phyloP scores from a whole-genome alignment of 805 yeast genomes.

The Saturnispora sanitii region DNA sequence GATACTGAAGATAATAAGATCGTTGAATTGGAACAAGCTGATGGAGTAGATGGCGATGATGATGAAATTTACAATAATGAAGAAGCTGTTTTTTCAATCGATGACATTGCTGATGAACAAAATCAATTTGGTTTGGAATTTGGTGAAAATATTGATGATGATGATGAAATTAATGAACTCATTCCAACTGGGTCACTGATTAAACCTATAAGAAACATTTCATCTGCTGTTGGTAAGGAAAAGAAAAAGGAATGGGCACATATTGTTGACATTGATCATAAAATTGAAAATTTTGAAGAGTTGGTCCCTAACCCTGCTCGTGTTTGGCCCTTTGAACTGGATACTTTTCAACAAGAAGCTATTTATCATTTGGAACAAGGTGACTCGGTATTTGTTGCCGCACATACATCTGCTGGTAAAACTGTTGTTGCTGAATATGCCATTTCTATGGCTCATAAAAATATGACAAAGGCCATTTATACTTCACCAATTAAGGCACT shows the following conservation, averaged over 20 bases:
- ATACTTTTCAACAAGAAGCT: constrained; percentile 94
- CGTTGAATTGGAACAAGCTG: constrained; percentile 4
- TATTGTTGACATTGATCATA: constrained; percentile 77
- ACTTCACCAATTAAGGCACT: constrained; percentile 95
- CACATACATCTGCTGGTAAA: constrained; percentile 98
- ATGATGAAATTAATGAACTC: constrained; percentile 22
- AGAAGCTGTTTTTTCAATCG: constrained; percentile 30
- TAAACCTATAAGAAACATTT: constrained; percentile 17
- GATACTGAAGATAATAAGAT: constrained; percentile 11
- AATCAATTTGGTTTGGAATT: constrained; percentile 15
- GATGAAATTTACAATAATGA: constrained; percentile 4
- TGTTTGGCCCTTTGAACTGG: constrained; percentile 90
- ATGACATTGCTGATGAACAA: constrained; percentile 35
- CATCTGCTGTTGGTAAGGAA: constrained; percentile 11
- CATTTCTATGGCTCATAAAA: constrained; percentile 89
- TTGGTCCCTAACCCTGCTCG: constrained; percentile 90
- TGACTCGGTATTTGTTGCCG: constrained; percentile 97
- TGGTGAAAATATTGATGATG: constrained; percentile 6
- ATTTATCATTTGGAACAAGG: constrained; percentile 94
- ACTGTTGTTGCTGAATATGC: constrained; percentile 98
- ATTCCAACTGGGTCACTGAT: constrained; percentile 22
- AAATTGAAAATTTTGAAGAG: constrained; percentile 74
- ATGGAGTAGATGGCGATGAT: constrained; percentile 5
- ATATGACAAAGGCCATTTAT: constrained; percentile 94
- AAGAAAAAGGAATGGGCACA: constrained; percentile 77